phyloP scores from a whole-genome alignment of 495 filamentous ascomycete genomes.

The Lophium mytilinum region DNA sequence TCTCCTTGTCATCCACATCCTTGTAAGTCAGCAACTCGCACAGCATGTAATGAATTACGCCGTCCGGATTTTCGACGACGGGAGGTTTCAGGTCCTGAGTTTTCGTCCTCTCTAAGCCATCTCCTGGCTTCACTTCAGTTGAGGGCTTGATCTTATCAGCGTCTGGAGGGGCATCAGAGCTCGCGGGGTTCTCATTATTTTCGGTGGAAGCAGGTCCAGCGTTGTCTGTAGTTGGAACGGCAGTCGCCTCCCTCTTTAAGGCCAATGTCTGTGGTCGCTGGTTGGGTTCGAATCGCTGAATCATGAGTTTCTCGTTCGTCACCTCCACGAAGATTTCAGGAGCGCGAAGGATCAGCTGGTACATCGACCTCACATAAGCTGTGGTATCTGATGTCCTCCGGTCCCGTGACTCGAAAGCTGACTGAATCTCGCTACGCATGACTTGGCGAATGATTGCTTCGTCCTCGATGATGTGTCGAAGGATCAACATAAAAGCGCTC shows the following conservation, averaged over 20 bases:
- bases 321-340: constrained; percentile 86
- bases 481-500: constrained; percentile 73
- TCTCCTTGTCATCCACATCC: constrained; percentile 79
- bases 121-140: constrained; percentile 45
- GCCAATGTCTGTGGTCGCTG: constrained; percentile 53
- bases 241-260: constrained; percentile 44
- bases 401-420: constrained; percentile 58
- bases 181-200: background rate
- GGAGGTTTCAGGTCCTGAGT: constrained; percentile 67
- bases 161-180: no score
- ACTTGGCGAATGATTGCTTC: constrained; percentile 82
- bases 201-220: background rate
- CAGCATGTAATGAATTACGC: constrained; percentile 92
- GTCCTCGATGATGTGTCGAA: constrained; percentile 92
- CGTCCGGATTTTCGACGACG: constrained; percentile 85
- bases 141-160: constrained; percentile 36
- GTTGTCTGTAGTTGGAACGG: background rate
- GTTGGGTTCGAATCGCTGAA: constrained; percentile 51
- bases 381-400: constrained; percentile 58
- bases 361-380: constrained; percentile 65
- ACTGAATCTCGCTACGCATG: constrained; percentile 83
- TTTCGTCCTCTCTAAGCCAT: constrained; percentile 53
- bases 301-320: constrained; percentile 75
- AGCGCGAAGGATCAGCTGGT: constrained; percentile 72
- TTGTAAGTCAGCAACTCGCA: constrained; percentile 86